Conservation (phyloP, 805 yeast species). For the Sungouiella blattae region DNA sequence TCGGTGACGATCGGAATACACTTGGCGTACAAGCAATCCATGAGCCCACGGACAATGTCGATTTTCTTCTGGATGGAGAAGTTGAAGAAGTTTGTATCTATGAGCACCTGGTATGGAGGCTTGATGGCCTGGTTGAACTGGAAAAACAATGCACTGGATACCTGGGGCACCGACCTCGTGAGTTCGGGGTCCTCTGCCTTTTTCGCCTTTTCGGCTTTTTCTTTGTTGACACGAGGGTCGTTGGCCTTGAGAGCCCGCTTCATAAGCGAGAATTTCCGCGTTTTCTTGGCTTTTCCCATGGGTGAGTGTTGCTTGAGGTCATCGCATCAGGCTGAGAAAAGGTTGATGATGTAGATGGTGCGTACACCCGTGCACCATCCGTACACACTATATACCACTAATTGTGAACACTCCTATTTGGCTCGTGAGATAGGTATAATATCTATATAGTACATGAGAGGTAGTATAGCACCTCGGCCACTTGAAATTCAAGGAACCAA, state of each 20-base stretch:
- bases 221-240: constrained; percentile 51
- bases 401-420: too few relatives aligned
- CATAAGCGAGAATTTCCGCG: constrained; percentile 92
- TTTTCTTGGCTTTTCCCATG: constrained; percentile 97
- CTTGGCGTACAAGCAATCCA: constrained; percentile 92
- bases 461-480: too few relatives aligned
- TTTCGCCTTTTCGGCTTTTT: constrained; percentile 25
- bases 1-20: constrained; percentile 95
- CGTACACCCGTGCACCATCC: constrained; percentile 16
- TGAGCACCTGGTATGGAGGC: constrained; percentile 96
- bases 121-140: constrained; percentile 90
- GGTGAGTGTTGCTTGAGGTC: background rate
- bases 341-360: too few relatives aligned
- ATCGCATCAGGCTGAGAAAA: constrained; percentile 1
- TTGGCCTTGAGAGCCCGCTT: constrained; percentile 77
- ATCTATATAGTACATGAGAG: too few relatives aligned
- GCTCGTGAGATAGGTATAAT: too few relatives aligned
- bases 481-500: too few relatives aligned
- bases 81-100: constrained; percentile 96
- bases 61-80: constrained; percentile 94
- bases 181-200: constrained; percentile 65
- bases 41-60: constrained; percentile 92
- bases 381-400: too few relatives aligned
- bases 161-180: constrained; percentile 66
- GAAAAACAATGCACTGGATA: constrained; percentile 91